These are phyloP conservation scores for Kandelia obovata DNA, from an alignment of 345 rosid genomes.

Conservation along the genomic window DNA sequence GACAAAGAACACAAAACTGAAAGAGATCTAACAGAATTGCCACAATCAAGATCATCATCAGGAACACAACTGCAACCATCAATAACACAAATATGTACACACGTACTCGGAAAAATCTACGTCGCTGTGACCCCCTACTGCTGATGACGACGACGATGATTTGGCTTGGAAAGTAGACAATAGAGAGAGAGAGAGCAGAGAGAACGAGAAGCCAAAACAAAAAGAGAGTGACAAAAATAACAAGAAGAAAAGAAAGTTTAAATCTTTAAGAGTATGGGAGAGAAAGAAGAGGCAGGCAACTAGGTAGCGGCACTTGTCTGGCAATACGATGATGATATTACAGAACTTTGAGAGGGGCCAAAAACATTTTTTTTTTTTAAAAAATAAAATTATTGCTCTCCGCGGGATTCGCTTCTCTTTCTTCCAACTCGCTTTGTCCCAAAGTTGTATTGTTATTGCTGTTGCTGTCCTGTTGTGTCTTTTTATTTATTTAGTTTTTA, in stretches of 20 bases:
- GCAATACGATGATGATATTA: too few relatives aligned
- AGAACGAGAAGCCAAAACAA: constrained; percentile 27
- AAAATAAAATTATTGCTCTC: constrained; percentile 25
- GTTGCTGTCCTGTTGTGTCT: not conserved
- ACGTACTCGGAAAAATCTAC: constrained; percentile 14
- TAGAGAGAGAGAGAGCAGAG: constrained; percentile 2
- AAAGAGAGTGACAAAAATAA: constrained; percentile 3
- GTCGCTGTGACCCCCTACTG: not conserved
- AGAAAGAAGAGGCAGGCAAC: not conserved
- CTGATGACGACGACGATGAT: constrained; percentile 13
- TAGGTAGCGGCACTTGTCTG: too few relatives aligned
- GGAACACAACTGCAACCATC: not conserved
- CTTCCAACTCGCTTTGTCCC: constrained; percentile 13
- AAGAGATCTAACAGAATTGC: constrained; percentile 29
- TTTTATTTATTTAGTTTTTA: too few relatives aligned
- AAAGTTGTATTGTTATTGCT: not conserved
- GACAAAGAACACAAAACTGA: constrained; percentile 1
- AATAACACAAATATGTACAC: not conserved
- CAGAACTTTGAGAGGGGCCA: too few relatives aligned
- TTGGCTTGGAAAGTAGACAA: constrained; percentile 7
- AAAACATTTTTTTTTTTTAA: too few relatives aligned
- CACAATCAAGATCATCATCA: constrained; percentile 8
- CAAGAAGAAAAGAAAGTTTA: constrained; percentile 21
- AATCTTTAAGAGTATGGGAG: not conserved
- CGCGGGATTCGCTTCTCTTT: constrained; percentile 27